A percentile compares a stretch with the other conserved stretches of the same genome.
Conservation (phyloP, 305 asterid species). For the Fraxinus velutina region DNA sequence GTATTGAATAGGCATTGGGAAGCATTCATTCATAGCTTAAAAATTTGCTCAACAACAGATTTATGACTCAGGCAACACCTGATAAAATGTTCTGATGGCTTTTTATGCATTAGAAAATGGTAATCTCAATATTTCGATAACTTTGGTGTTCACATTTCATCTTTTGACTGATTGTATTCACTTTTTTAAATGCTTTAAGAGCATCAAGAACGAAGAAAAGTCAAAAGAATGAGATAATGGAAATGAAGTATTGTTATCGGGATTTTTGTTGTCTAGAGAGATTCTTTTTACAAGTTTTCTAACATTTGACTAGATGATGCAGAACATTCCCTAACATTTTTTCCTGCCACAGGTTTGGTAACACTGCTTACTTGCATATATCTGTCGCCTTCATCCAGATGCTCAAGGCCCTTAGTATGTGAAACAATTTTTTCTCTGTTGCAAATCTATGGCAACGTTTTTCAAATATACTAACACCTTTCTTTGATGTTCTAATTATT, state of each 20-base stretch:
- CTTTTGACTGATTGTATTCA: background rate
- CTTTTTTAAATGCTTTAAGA: background rate
- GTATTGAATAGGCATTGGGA: background rate
- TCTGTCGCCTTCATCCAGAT: conserved; percentile 81
- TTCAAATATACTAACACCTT: background rate
- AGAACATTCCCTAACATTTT: background rate
- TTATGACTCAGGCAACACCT: background rate
- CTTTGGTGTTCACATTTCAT: background rate
- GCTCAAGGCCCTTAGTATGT: conserved; percentile 82
- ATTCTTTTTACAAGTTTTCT: background rate
- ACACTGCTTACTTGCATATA: conserved; percentile 66
- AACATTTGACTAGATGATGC: background rate
- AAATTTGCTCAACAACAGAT: background rate
- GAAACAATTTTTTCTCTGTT: conserved; percentile 1
- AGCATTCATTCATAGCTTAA: background rate
- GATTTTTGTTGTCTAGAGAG: conserved; percentile 14
- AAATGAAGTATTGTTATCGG: background rate
- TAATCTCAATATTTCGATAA: background rate
- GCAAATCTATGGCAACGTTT: conserved; percentile 7
- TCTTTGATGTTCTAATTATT: background rate
- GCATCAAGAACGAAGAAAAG: background rate
- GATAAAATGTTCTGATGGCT: background rate
- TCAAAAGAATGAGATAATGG: background rate
- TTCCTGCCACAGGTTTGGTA: conserved; percentile 58
- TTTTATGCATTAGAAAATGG: background rate